Evolutionary conservation across 2,329 filamentous ascomycete genomes (phyloP).

Genomic region (Cercospora sesami): DNA sequence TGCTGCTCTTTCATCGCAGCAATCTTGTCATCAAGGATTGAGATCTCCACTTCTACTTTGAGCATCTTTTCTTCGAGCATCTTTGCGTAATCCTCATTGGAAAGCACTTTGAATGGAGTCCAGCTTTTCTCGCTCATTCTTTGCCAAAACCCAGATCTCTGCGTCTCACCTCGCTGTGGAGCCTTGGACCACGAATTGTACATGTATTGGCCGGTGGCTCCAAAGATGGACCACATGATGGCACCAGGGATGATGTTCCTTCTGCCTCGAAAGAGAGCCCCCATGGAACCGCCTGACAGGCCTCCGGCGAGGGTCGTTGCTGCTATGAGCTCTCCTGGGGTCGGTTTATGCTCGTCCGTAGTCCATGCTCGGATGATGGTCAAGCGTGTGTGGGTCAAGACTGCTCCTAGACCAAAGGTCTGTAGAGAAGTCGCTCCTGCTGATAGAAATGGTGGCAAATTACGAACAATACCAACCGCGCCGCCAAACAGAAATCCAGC

Average conservation of each 20-base stretch:
- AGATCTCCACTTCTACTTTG: slow-evolving; percentile 72
- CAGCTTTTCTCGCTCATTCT: slow-evolving; percentile 63
- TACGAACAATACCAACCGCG: slow-evolving; percentile 56
- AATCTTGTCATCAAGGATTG: slow-evolving; percentile 75
- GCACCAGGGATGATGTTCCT: slow-evolving; percentile 56
- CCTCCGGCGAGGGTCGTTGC: slow-evolving; percentile 71
- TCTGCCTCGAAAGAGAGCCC: slow-evolving; percentile 59
- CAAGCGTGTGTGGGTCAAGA: slow-evolving; percentile 67
- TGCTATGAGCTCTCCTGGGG: slow-evolving; percentile 58
- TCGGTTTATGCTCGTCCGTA: slow-evolving; percentile 18
- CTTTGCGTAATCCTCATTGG: slow-evolving; percentile 69
- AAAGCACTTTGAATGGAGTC: slow-evolving; percentile 69
- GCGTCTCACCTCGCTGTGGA: slow-evolving; percentile 41
- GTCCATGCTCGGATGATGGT: slow-evolving; percentile 42
- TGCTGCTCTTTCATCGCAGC: slow-evolving; percentile 47
- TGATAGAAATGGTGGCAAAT: slow-evolving; percentile 67
- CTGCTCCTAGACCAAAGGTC: slow-evolving; percentile 75
- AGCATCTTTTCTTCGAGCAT: slow-evolving; percentile 72
- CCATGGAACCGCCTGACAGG: slow-evolving; percentile 59
- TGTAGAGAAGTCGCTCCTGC: slow-evolving; percentile 72
- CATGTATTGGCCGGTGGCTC: slow-evolving; percentile 57
- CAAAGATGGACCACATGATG: slow-evolving; percentile 60
- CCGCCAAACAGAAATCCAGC: slow-evolving; percentile 62
- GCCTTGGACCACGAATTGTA: slow-evolving; percentile 54
- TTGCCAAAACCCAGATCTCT: slow-evolving; percentile 45